These are phyloP conservation scores for Aspergillus hortae DNA, from an alignment of 2,329 filamentous ascomycete species.

Conservation along the genomic window DNA sequence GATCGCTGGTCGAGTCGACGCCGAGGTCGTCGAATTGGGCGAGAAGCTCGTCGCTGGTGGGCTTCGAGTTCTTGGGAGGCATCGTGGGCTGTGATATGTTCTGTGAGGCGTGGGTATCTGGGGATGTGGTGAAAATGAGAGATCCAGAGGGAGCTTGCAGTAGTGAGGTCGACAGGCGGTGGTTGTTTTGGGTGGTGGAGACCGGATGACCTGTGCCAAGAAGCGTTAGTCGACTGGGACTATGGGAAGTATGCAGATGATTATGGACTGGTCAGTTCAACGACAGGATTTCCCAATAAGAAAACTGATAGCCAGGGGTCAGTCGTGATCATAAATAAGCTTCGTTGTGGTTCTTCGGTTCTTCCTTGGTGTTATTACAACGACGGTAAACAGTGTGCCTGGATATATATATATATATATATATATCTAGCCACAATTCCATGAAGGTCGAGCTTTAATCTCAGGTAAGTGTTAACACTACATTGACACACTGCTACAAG, in stretches of 20 bases:
- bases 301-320: background rate
- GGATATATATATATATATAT: background rate
- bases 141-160: slow-evolving; percentile 1
- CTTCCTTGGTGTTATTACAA: background rate
- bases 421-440: too few relatives aligned
- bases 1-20: slow-evolving; percentile 31
- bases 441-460: background rate
- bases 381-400: background rate
- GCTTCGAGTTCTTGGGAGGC: slow-evolving; percentile 36
- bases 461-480: too few relatives aligned
- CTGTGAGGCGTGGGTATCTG: slow-evolving; percentile 3
- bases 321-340: background rate
- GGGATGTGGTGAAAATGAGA: slow-evolving; percentile 1
- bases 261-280: background rate
- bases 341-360: background rate
- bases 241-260: background rate
- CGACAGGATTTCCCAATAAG: background rate
- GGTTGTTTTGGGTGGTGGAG: slow-evolving; percentile 20
- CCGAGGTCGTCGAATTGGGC: slow-evolving; percentile 49
- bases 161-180: background rate
- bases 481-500: too few relatives aligned
- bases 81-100: slow-evolving; percentile 17
- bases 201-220: slow-evolving; percentile 27
- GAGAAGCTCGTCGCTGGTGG: slow-evolving; percentile 48
- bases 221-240: slow-evolving; percentile 12